Conservation (phyloP, 768 basidiomycete genomes). For the Amanita rubescens region DNA sequence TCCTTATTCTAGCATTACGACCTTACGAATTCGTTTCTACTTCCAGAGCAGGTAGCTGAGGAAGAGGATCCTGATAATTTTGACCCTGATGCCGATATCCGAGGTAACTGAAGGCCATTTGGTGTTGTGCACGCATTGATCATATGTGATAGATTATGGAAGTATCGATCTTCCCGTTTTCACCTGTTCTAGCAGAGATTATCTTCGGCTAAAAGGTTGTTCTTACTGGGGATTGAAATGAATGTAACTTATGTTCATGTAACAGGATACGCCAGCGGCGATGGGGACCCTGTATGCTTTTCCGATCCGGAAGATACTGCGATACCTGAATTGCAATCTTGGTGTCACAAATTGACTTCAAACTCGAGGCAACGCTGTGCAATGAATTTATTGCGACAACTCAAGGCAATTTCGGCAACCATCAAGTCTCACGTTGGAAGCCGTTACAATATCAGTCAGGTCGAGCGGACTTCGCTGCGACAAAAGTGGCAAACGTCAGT, state of each 20-base stretch:
- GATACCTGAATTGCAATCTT: slow-evolving; percentile 47
- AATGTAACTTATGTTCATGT: neutral
- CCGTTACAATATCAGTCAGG: too few relatives aligned
- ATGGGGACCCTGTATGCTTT: slow-evolving; percentile 52
- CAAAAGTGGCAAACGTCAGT: neutral
- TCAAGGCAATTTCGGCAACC: slow-evolving; percentile 41
- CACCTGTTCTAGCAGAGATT: slow-evolving; percentile 54
- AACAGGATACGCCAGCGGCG: slow-evolving; percentile 50
- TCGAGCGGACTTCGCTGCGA: neutral
- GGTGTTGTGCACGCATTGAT: neutral
- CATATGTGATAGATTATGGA: slow-evolving; percentile 39
- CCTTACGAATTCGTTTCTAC: neutral
- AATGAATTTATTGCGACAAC: slow-evolving; percentile 32
- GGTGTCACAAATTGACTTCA: slow-evolving; percentile 50
- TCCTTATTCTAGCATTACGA: neutral
- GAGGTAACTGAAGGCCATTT: slow-evolving; percentile 27
- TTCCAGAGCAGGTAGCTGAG: slow-evolving; percentile 40
- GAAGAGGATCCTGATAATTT: slow-evolving; percentile 50
- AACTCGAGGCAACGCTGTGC: slow-evolving; percentile 43
- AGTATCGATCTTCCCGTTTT: slow-evolving; percentile 57
- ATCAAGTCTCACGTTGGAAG: slow-evolving; percentile 36
- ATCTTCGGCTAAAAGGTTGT: slow-evolving; percentile 46
- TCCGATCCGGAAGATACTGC: slow-evolving; percentile 44
- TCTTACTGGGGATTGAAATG: neutral
- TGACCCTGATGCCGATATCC: slow-evolving; percentile 40